These are phyloP conservation scores for Mychonastes homosphaera DNA, from an alignment of 139 green algal species.

Conservation along the genomic window DNA sequence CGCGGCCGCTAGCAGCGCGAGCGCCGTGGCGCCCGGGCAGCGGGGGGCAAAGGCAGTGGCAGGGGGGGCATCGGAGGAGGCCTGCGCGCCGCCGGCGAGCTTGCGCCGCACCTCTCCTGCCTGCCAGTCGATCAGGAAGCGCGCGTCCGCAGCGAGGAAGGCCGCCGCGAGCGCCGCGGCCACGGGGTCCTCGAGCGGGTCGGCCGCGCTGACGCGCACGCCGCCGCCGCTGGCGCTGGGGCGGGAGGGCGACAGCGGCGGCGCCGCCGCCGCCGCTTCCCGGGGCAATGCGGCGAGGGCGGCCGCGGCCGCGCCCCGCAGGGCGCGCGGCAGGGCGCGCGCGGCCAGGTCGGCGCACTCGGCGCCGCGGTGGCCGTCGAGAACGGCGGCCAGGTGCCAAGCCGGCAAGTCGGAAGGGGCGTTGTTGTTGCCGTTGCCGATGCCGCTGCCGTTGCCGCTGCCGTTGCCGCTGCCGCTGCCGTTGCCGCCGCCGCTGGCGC, in stretches of 20 bases:
- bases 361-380: constrained; percentile 73
- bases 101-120: constrained; percentile 4
- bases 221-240: neutral
- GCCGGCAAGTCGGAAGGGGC: too few relatives aligned
- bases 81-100: neutral
- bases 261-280: constrained; percentile 14
- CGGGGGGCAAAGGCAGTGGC: constrained; percentile 1
- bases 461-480: constrained; percentile 5
- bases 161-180: constrained; percentile 23
- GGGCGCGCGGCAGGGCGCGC: constrained; percentile 19
- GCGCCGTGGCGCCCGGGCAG: constrained; percentile 64
- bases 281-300: constrained; percentile 11
- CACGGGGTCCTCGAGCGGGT: constrained; percentile 4
- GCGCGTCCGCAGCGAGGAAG: constrained; percentile 33
- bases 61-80: neutral
- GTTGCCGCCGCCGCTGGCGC: constrained; percentile 12
- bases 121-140: constrained; percentile 33
- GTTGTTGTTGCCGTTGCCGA: neutral
- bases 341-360: constrained; percentile 45
- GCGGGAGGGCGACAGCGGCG: constrained; percentile 19
- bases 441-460: neutral
- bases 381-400: constrained; percentile 48
- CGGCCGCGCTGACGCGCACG: neutral
- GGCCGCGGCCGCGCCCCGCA: constrained; percentile 7
- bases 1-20: constrained; percentile 56